A percentile compares a stretch with the other conserved stretches of the same genome.
phyloP scores from a whole-genome alignment of 2,329 filamentous ascomycete genomes.

The Beauveria pseudobassiana region DNA sequence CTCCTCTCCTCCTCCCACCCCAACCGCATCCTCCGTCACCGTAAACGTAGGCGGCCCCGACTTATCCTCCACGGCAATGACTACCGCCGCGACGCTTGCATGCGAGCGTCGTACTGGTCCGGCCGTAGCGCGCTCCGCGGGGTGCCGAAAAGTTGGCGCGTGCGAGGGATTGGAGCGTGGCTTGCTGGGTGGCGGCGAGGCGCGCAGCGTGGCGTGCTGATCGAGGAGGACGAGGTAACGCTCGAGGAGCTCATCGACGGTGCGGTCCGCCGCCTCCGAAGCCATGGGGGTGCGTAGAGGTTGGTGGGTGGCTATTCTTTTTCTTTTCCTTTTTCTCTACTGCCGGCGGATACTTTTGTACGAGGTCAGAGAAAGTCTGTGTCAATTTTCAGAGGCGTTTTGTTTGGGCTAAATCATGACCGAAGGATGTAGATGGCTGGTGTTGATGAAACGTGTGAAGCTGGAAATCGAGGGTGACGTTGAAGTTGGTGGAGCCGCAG shows the following conservation, averaged over 20 bases:
- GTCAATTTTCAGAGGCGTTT: not conserved
- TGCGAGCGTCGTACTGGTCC: slow-evolving; percentile 66
- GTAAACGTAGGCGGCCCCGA: slow-evolving; percentile 15
- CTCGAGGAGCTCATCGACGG: slow-evolving; percentile 57
- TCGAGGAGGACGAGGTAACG: slow-evolving; percentile 60
- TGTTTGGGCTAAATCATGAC: not conserved
- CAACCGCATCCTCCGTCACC: slow-evolving; percentile 6
- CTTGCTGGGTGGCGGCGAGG: slow-evolving; percentile 46
- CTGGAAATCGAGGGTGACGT: not conserved
- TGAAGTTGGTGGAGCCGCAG: not conserved
- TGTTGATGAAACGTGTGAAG: not conserved
- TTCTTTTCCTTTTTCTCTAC: not conserved
- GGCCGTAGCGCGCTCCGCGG: slow-evolving; percentile 54
- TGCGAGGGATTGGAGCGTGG: slow-evolving; percentile 55
- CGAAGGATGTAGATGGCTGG: not conserved
- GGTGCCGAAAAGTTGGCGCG: slow-evolving; percentile 68
- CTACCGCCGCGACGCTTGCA: slow-evolving; percentile 52
- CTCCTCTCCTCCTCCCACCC: not conserved
- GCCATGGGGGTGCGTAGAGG: not conserved
- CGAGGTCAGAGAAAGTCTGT: too few relatives aligned
- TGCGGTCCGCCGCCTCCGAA: slow-evolving; percentile 14
- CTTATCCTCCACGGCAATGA: slow-evolving; percentile 9
- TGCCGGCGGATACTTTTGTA: too few relatives aligned
- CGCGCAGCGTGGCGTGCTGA: slow-evolving; percentile 55
- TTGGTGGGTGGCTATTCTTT: not conserved